Evolutionary conservation across 257 asterid species (phyloP).

Genomic region (Fraxinus americana): DNA sequence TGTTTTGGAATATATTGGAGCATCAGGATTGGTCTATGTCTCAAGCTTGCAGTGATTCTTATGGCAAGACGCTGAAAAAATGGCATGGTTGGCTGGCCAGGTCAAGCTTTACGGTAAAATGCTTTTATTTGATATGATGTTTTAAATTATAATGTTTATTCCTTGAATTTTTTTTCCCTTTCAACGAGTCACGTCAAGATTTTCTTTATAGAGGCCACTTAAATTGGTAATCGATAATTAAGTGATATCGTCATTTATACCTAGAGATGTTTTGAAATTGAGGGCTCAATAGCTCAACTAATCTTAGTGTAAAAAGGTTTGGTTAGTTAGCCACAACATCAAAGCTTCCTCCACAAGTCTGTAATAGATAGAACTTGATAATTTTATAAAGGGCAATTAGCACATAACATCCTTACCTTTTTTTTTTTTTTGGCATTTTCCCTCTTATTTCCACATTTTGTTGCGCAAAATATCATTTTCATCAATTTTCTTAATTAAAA

Average conservation of each 20-base stretch:
- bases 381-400: not conserved
- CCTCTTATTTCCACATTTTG: no score
- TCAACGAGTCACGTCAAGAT: not conserved
- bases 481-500: no score
- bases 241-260: constrained; percentile 12
- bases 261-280: not conserved
- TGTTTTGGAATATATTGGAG: constrained; percentile 71
- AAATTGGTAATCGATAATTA: constrained; percentile 12
- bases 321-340: not conserved
- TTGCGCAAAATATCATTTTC: no score
- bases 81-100: constrained; percentile 99
- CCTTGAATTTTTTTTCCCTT: not conserved
- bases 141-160: constrained; percentile 14
- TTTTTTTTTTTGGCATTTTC: no score
- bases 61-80: constrained; percentile 76
- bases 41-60: constrained; percentile 85
- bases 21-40: constrained; percentile 94
- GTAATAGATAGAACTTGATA: not conserved
- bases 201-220: not conserved
- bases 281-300: not conserved
- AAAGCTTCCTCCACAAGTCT: not conserved
- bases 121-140: constrained; percentile 15
- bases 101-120: constrained; percentile 79
- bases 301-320: not conserved
- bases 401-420: no score